Evolutionary conservation across 345 rosid genomes (phyloP).

Genomic region (Turritis glabra): DNA sequence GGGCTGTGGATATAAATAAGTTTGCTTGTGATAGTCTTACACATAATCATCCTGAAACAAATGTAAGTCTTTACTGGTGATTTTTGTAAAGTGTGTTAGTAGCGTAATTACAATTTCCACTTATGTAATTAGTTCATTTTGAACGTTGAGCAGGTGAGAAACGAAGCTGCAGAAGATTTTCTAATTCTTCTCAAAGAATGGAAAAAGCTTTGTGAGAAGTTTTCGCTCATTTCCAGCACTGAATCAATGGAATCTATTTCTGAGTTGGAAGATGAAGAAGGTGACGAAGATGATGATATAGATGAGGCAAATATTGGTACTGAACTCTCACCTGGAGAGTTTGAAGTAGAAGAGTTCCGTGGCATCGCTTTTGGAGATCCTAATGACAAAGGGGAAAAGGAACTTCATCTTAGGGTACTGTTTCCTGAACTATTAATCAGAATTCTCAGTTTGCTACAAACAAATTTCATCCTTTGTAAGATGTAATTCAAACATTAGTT

Average conservation of each 20-base stretch:
- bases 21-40: constrained; percentile 46
- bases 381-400: neutral
- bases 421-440: neutral
- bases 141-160: constrained; percentile 30
- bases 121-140: neutral
- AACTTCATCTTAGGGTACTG: constrained; percentile 23
- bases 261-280: constrained; percentile 14
- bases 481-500: neutral
- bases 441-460: neutral
- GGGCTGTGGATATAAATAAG: constrained; percentile 49
- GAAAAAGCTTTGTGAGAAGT: constrained; percentile 32
- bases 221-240: neutral
- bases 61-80: constrained; percentile 32
- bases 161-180: constrained; percentile 40
- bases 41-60: constrained; percentile 44
- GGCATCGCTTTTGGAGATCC: constrained; percentile 13
- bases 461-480: neutral
- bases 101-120: neutral
- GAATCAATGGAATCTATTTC: constrained; percentile 24
- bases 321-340: constrained; percentile 23
- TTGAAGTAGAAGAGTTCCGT: constrained; percentile 13
- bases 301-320: constrained; percentile 1
- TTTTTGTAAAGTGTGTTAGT: neutral
- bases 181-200: constrained; percentile 28
- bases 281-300: neutral